These are phyloP conservation scores for Flaveria linearis DNA, from an alignment of 129 eudicot genomes.

Conservation along the genomic window DNA sequence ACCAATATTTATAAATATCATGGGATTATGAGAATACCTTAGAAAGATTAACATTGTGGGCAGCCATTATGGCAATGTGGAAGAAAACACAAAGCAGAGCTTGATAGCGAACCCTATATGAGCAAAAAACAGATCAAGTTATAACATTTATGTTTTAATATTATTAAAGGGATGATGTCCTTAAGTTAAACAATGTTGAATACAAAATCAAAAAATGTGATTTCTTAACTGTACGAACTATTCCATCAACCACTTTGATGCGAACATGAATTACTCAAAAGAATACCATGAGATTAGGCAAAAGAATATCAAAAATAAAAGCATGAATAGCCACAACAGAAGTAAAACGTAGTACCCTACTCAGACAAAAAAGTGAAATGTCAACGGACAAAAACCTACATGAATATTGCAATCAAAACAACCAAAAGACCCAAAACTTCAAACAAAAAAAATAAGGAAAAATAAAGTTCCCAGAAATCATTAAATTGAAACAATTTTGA, in stretches of 20 bases:
- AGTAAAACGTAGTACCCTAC: too few relatives aligned
- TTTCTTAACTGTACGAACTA: constrained; percentile 80
- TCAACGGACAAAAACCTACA: too few relatives aligned
- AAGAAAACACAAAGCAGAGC: constrained; percentile 98
- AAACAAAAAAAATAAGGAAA: too few relatives aligned
- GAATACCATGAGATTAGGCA: too few relatives aligned
- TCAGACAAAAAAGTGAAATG: too few relatives aligned
- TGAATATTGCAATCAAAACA: too few relatives aligned
- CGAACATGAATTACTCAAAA: too few relatives aligned
- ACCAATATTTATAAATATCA: not conserved
- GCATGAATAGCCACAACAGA: too few relatives aligned
- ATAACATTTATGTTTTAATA: not conserved
- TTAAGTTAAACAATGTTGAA: not conserved
- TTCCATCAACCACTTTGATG: constrained; percentile 97
- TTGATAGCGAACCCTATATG: constrained; percentile 84
- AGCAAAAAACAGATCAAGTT: constrained; percentile 14
- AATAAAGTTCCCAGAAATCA: too few relatives aligned
- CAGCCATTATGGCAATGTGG: constrained; percentile 97
- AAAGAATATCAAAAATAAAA: too few relatives aligned
- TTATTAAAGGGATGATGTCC: not conserved
- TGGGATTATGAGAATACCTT: constrained; percentile 52
- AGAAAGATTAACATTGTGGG: constrained; percentile 55
- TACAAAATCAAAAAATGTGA: not conserved
- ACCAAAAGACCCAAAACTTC: too few relatives aligned
- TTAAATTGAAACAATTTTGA: too few relatives aligned